Percentiles rank a stretch among this genome's conserved stretches.
These are phyloP conservation scores for Rhodamnia rubescens DNA, from an alignment of 345 rosid species.

Conservation along the genomic window DNA sequence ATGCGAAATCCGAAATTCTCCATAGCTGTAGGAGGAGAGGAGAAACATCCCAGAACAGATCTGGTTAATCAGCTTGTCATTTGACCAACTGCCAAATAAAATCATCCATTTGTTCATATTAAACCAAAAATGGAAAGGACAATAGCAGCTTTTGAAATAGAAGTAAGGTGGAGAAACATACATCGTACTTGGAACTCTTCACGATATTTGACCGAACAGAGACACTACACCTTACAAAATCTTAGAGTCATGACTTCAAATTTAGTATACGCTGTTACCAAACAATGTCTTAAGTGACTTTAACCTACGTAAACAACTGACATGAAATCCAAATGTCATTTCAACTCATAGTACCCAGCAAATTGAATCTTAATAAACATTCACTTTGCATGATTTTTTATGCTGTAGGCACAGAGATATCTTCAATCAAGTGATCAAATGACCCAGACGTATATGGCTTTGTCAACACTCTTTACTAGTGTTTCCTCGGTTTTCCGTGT, in stretches of 20 bases:
- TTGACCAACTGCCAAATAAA: not conserved
- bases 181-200: not conserved
- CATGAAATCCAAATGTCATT: not conserved
- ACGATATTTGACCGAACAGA: not conserved
- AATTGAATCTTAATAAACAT: not conserved
- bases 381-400: not conserved
- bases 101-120: not conserved
- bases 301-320: not conserved
- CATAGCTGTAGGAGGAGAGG: constrained; percentile 32
- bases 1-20: constrained; percentile 49
- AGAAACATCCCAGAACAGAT: not conserved
- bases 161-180: not conserved
- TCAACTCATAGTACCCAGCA: not conserved
- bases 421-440: not conserved
- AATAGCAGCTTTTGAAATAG: not conserved
- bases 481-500: not conserved
- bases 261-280: not conserved
- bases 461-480: not conserved
- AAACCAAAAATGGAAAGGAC: not conserved
- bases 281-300: not conserved
- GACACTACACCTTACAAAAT: not conserved
- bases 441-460: not conserved
- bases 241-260: not conserved
- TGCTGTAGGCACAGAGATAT: not conserved
- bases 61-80: not conserved